Evolutionary conservation across 306 rosid species (phyloP), one percentile per base, ranked within the genome.

Genomic region (Pterocarpus santalinus): DNA sequence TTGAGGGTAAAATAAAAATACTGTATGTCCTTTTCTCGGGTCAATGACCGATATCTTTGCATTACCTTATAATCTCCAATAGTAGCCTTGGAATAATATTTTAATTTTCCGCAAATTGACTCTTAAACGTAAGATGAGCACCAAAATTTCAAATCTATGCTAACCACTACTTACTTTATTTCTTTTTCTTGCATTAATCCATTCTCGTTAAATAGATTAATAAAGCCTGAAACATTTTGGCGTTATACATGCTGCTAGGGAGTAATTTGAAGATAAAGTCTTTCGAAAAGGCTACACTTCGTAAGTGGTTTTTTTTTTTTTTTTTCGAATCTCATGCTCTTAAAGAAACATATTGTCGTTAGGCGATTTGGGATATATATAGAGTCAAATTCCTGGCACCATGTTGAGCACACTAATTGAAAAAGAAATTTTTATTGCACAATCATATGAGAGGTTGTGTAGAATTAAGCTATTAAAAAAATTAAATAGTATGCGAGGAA

Each of bases 131-230:
- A 38, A 39, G 7, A 63, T 65, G 70, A 65, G 28, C 34, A 39
- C 55, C 34, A 28, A 30, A 56, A 4, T 67, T 78, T 56, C 36
- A 44, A 30, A 79, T 5, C 9, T 15, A 9, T 32, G 70, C 44
- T 61, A 79, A 79, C 68, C 39, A 58, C 34, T 60, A 69, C 49
- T 16, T 35, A n/a, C 71, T 75, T 43, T 69, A 32, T 58, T 69
- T 16, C 62, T 3, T 46, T 43, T 57, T 69, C 49, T 38, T 28
- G 17, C 14, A 65, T 46, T 5, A 53, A 56, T 65, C 16, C 38
- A 17, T 55, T 13, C 66, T 17, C 41, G 14, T 38, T 12, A 66
- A 16, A 8, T 14, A 38, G 7, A 17, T 8, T 49, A 12, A 22
- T 51, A 13, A 53, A 36, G 36, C 28, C 33, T 11, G 30, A 36